Evolutionary conservation across 257 asterid genomes (phyloP).

Genomic region (Solanum chiquidenum): DNA sequence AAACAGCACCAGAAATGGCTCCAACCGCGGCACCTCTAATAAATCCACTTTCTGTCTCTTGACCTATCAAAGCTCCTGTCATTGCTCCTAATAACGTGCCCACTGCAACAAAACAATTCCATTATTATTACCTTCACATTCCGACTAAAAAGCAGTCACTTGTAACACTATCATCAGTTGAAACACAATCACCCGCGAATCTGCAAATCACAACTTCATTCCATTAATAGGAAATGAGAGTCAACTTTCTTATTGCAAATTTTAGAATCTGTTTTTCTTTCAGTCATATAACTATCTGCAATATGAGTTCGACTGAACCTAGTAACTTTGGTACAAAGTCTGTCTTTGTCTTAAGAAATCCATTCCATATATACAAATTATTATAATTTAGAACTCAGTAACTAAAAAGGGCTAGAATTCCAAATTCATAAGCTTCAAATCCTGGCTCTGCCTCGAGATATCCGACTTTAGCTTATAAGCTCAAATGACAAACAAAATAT

Average conservation of each 20-base stretch:
- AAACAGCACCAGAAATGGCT: constrained; percentile 20
- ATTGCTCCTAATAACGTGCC: constrained; percentile 22
- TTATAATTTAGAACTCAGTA: background rate
- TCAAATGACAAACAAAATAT: background rate
- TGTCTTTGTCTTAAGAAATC: background rate
- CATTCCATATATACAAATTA: background rate
- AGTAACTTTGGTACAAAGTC: background rate
- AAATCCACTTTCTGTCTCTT: constrained; percentile 21
- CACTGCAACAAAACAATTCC: constrained; percentile 4
- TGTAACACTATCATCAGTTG: background rate
- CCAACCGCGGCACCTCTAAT: constrained; percentile 19
- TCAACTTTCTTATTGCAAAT: background rate
- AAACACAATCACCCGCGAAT: background rate
- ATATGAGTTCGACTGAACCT: background rate
- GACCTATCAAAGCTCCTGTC: constrained; percentile 21
- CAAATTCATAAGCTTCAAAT: background rate
- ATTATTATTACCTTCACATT: background rate
- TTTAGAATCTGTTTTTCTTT: background rate
- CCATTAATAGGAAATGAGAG: background rate
- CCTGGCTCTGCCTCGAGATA: background rate
- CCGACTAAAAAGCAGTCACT: no score
- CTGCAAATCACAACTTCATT: background rate
- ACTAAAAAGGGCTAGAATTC: background rate
- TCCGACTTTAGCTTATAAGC: background rate
- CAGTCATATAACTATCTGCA: background rate